Evolutionary conservation across 345 rosid genomes (phyloP), one percentile per base, ranked within the genome.

Genomic region (Salix arbutifolia): DNA sequence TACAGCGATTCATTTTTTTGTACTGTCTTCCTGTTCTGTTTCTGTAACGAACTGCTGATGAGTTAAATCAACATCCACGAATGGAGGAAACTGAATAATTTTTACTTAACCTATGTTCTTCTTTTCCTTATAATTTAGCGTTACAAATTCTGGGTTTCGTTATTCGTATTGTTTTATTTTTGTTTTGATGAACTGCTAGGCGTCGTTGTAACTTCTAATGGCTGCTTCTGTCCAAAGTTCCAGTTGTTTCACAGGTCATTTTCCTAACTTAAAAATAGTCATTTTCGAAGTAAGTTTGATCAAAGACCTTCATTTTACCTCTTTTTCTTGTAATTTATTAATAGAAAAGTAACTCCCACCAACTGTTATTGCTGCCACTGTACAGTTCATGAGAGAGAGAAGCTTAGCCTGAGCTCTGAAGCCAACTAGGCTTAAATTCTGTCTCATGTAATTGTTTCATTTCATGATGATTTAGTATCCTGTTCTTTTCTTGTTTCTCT

Each of bases 1-100:
- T 37, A 91, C 90, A 78, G 85, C 71, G 76, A 74, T 84, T 83
- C 86, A 81, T 80, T 77, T 37, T 73, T 23, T 75, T 6, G 38
- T 30, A 60, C 46, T 62, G 4, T 56, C 21, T 62, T 72, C 75
- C 53, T 74, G 84, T 74, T 76, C 75, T 85, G 84, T 75, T 71
- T 78, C 79, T 81, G 84, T 85, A 83, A 85, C 90, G 75, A 86
- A 14, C 71, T 74, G 76, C 74, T 6, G 69, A 40, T 64, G 56
- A 44, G 21, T 37, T 67, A 35, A n/a, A 30, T 66, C 40, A 66
- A 2, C 71, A 75, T 71, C 70, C 72, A 81, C 16, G 66, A 72
- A 76, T 71, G 69, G 16, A 77, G 52, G 18, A 75, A 64, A 46
- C 35, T 26, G 2, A 60, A 17, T 23, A n/a, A n/a, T 58, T 58